Base-by-base conservation (phyloP, 2,329 filamentous ascomycete genomes). In the Pseudogymnoascus sp. region DNA sequence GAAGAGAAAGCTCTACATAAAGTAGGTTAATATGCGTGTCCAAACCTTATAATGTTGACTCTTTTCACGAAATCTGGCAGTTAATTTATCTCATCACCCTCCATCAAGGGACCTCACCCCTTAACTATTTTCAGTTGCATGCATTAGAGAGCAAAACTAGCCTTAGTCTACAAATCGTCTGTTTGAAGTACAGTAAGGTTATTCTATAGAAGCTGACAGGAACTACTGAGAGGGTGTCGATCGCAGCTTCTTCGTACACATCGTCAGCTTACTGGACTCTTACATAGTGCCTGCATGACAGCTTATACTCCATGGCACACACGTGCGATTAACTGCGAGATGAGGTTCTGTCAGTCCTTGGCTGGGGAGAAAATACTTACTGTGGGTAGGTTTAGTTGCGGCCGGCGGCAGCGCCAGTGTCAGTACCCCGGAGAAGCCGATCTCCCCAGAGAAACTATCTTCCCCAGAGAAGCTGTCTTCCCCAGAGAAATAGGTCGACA, bases 121-220 rank as follows among this genome's bases (percentile, higher is more conserved):
- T 56, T 56, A 10, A 33, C 21, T 33, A 53, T n/a, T 56, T 33
- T 18, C 50, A 56, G 8, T 56, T 56, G 50, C 50, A 56, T 56
- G 25, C 50, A 56, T 18, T 33, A 56, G 28, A 56, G 28, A 18
- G 25, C 25, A 56, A 31, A 56, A 28, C 50, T 33, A 56, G n/a
- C 28, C 50, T 33, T 56, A 33, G 28, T 33, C n/a, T 53, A 16
- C 25, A 31, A n/a, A 53, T 31, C 47, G 25, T 50, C 44, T 53
- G 25, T 53, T 16, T 14, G 47, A 8, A 18, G 25, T 12, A 53
- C 10, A 18, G 25, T 56, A 56, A 56, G 50, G 50, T 56, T 56
- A 31, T 56, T 50, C 50, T 33, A 56, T 56, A 4, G 50, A 56
- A 33, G 50, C 50, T 56, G 50, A 33, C 47, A 53, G 47, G 25